phyloP scores from a whole-genome alignment of 352 stramenopile genomes.

The Saprolegnia parasitica region DNA sequence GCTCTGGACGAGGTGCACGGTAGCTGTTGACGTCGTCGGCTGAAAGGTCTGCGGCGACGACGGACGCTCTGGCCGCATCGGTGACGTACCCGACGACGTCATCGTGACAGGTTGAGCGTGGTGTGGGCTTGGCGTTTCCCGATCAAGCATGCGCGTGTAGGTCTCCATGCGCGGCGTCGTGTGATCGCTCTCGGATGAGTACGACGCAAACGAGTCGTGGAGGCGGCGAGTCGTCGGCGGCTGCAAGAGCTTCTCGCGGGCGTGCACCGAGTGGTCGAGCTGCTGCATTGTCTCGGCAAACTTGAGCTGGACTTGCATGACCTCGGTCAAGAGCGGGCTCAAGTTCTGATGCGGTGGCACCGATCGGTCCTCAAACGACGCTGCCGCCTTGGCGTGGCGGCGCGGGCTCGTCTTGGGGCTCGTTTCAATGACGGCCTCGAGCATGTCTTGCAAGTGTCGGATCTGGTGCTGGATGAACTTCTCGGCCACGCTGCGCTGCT shows the following conservation, averaged over 20 bases:
- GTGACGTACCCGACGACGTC: not conserved
- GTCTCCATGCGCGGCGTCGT: slow-evolving; percentile 10
- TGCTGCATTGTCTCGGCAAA: slow-evolving; percentile 29
- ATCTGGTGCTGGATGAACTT: slow-evolving; percentile 25
- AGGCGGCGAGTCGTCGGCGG: not conserved
- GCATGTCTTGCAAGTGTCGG: slow-evolving; percentile 23
- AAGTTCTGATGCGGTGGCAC: not conserved
- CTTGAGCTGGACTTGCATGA: slow-evolving; percentile 29
- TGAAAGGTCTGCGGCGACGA: not conserved
- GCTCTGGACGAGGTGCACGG: slow-evolving; percentile 22
- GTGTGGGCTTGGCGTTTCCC: slow-evolving; percentile 2
- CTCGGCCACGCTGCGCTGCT: slow-evolving; percentile 24
- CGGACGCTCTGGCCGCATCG: not conserved
- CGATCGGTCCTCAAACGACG: not conserved
- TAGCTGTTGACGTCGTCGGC: slow-evolving; percentile 12
- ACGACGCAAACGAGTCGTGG: not conserved
- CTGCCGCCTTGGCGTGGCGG: not conserved
- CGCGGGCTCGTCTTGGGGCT: not conserved
- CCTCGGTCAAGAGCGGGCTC: slow-evolving; percentile 26
- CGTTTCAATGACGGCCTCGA: slow-evolving; percentile 10
- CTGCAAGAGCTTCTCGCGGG: slow-evolving; percentile 18
- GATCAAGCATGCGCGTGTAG: slow-evolving; percentile 7
- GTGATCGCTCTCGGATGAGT: slow-evolving; percentile 7
- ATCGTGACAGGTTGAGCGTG: not conserved
- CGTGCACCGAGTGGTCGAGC: slow-evolving; percentile 24